Evolutionary conservation across 108 stramenopile genomes (phyloP), one percentile per base, ranked within the genome.

Genomic region (Pelagomonas calceolata): DNA sequence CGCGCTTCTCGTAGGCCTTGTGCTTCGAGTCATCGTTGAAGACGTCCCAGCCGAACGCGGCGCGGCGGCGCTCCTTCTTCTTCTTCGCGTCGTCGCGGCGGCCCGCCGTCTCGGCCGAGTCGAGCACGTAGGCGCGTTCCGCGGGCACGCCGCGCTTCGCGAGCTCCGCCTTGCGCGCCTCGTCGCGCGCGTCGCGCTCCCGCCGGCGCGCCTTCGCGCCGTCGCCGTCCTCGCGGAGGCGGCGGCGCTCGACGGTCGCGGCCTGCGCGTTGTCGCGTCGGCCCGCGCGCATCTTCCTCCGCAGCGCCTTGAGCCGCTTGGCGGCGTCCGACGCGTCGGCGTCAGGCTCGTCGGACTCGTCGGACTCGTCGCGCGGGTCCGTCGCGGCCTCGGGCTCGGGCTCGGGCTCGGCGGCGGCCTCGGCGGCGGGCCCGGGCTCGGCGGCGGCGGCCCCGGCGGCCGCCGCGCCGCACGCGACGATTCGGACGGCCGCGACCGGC

Each of bases 11-110:
- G 75, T 83, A 83, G 34, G 80, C 78, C 65, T 72, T 70, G 51
- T 79, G 76, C 32, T 66, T 63, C 26, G 82, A 63, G 68, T 83
- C 82, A n/a, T 68, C 66, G 72, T 80, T 83, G 68, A 81, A 81
- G 60, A 80, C 80, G 64, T 80, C 75, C 78, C 80, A 79, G 36
- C 82, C 82, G 51, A 79, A 81, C 5, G 82, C 68, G 30, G 82
- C 82, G 63, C 68, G 67, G 45, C 63, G 43, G 67, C 77, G 76
- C 14, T 75, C 82, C 70, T 83, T 83, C 71, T 81, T 72, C 17
- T 43, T 4, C 35, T 34, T 45, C 29, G 71, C 68, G 51, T 36
- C 64, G 32, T 29, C 21, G 4, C 36, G 36, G n/a, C 32, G 32
- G 32, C 34, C 43, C 37, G 80, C 75, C 45, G 74, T 63, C 37